Base-by-base conservation (phyloP, 148 eudicot genomes). In the Spergularia bocconei region DNA sequence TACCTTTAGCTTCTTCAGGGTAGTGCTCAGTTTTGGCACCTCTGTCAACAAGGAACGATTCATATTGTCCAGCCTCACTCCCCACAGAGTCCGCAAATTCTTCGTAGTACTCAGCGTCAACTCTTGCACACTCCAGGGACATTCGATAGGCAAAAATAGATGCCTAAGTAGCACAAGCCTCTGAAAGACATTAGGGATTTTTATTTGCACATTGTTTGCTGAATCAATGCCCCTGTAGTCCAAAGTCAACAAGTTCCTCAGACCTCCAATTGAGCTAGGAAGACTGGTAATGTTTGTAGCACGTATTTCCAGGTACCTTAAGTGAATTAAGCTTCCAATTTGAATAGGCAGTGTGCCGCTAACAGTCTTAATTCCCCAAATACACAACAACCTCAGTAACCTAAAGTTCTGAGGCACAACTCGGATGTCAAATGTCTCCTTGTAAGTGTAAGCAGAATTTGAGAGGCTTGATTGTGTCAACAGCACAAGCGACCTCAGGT, bases 51-150 rank as follows among this genome's bases (percentile, higher is more conserved):
- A 36, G 52, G 62, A 51, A 17, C 13, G 9, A 21, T 65, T 52
- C 53, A 6, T 51, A 20, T 41, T 61, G 1, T 70, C 74, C 36
- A 51, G 41, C 38, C 65, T 77, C 29, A 78, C 63, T 54, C 80
- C 80, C 75, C 75, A 78, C 21, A 78, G 60, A 19, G 71, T 71
- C 57, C 16, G 71, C 71, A 78, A 64, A 60, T 56, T 63, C 44
- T 11, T 71, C 75, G 71, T 52, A 53, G 39, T 48, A 16, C 48
- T 23, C 47, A 78, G 70, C 47, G 51, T 39, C 64, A 78, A 54
- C 12, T 63, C 64, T 13, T 55, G 65, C 51, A 58, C 67, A 55
- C n/a, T 72, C 72, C 72, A 78, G 11, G 59, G 44, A n/a, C 3
- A 57, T 47, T 78, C 73, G 57, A 56, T 33, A 2, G 81, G 77